phyloP scores from a whole-genome alignment of 2,329 filamentous ascomycete genomes.

The Hypocrella siamensis region DNA sequence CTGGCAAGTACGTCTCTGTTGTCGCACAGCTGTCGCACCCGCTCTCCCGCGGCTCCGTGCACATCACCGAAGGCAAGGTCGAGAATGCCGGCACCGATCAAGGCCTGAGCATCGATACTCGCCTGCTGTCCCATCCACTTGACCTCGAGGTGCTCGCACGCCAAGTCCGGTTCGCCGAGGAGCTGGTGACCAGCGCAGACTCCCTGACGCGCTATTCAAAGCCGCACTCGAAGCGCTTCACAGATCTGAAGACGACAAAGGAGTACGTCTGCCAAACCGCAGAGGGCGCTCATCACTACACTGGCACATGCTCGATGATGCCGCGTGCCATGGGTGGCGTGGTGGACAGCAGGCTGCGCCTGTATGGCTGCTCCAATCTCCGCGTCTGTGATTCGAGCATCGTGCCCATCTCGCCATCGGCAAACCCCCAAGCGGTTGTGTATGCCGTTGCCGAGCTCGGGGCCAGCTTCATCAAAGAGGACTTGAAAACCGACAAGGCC shows the following conservation, averaged over 20 bases:
- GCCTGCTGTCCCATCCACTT: constrained; percentile 37
- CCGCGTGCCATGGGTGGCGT: constrained; percentile 28
- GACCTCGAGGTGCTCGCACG: constrained; percentile 36
- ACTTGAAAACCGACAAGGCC: no score
- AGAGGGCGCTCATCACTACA: constrained; percentile 28
- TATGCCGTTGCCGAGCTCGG: constrained; percentile 23
- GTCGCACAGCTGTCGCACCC: constrained; percentile 44
- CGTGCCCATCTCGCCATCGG: constrained; percentile 25
- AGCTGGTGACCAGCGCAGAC: not conserved
- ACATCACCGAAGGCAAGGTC: constrained; percentile 31
- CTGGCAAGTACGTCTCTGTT: constrained; percentile 36
- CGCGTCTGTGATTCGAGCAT: constrained; percentile 29
- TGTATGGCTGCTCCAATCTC: constrained; percentile 26
- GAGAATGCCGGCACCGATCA: constrained; percentile 20
- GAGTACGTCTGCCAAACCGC: constrained; percentile 17
- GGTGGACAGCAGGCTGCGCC: constrained; percentile 23
- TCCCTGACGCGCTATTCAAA: not conserved
- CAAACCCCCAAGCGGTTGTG: constrained; percentile 16
- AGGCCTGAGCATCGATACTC: constrained; percentile 28
- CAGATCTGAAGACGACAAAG: constrained; percentile 15
- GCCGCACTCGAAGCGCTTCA: not conserved
- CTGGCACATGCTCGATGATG: constrained; percentile 34
- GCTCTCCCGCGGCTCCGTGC: constrained; percentile 41
- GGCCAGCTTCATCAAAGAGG: constrained; percentile 16
- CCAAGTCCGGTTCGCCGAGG: constrained; percentile 25